A percentile compares a stretch with the other conserved stretches of the same genome.
phyloP scores from a whole-genome alignment of 2,329 filamentous ascomycete genomes.

The Paraphoma sp. region DNA sequence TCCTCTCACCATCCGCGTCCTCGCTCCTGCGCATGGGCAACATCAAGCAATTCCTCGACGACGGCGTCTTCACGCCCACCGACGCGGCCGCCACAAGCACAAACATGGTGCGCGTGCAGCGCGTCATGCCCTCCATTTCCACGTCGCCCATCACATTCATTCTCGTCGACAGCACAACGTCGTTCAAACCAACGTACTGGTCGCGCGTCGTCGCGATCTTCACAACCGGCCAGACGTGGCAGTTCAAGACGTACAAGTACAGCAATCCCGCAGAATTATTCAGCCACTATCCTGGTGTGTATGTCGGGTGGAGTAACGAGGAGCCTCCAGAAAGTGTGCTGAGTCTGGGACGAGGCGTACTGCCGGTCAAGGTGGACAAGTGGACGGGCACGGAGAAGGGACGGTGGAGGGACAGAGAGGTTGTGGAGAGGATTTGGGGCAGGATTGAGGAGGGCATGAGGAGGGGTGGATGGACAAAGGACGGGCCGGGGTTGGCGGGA shows the following conservation, averaged over 20 bases:
- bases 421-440: constrained; percentile 92
- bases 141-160: constrained; percentile 86
- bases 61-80: constrained; percentile 79
- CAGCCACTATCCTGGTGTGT: constrained; percentile 83
- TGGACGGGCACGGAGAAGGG: constrained; percentile 65
- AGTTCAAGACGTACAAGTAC: constrained; percentile 99
- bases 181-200: constrained; percentile 99
- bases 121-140: constrained; percentile 72
- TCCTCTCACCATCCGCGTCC: constrained; percentile 94
- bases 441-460: constrained; percentile 88
- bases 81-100: constrained; percentile 63
- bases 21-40: constrained; percentile 95
- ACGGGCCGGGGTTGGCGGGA: constrained; percentile 61
- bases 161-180: constrained; percentile 88
- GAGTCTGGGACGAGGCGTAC: constrained; percentile 84
- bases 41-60: constrained; percentile 90
- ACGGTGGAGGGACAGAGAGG: constrained; percentile 86
- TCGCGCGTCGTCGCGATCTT: constrained; percentile 93
- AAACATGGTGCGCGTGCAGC: constrained; percentile 86
- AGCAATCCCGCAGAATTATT: constrained; percentile 87
- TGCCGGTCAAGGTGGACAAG: constrained; percentile 82
- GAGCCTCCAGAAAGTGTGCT: constrained; percentile 77
- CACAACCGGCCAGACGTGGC: constrained; percentile 96
- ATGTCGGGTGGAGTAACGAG: constrained; percentile 90
- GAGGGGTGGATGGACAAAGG: constrained; percentile 79